These are phyloP conservation scores for Picea abies DNA, from an alignment of 83 land plant species.

Conservation along the genomic window DNA sequence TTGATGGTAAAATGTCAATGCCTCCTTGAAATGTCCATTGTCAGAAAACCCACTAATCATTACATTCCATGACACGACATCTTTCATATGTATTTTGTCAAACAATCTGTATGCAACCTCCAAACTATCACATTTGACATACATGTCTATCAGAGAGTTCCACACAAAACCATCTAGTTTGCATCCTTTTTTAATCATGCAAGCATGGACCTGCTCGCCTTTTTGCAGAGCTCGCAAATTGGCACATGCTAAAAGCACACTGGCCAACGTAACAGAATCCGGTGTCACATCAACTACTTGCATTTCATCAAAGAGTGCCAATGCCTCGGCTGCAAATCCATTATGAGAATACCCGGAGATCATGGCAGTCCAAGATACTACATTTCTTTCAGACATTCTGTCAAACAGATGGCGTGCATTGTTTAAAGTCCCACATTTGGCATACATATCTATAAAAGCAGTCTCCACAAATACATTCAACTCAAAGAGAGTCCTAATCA, in stretches of 20 bases:
- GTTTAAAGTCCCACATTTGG: slow-evolving; percentile 41
- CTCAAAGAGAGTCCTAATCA: slow-evolving; percentile 18
- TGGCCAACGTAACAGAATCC: slow-evolving; percentile 14
- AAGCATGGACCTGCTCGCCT: slow-evolving; percentile 42
- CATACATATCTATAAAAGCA: slow-evolving; percentile 63
- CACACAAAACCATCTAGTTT: neutral
- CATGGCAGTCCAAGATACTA: slow-evolving; percentile 38
- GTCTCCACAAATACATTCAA: slow-evolving; percentile 29
- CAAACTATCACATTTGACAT: slow-evolving; percentile 14
- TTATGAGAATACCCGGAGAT: slow-evolving; percentile 29
- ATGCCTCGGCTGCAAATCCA: slow-evolving; percentile 17
- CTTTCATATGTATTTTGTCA: slow-evolving; percentile 17
- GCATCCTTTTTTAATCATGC: slow-evolving; percentile 13
- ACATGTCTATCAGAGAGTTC: slow-evolving; percentile 21
- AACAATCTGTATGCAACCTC: slow-evolving; percentile 15
- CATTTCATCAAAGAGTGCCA: slow-evolving; percentile 14
- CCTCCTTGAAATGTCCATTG: slow-evolving; percentile 5
- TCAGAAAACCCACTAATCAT: slow-evolving; percentile 19
- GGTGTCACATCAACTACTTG: neutral
- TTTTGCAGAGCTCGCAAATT: slow-evolving; percentile 33
- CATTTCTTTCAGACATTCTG: slow-evolving; percentile 17
- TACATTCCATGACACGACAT: slow-evolving; percentile 21
- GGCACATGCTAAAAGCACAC: slow-evolving; percentile 40
- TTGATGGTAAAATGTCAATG: too few relatives aligned
- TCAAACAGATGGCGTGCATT: slow-evolving; percentile 35